phyloP scores from a whole-genome alignment of 768 basidiomycete species.

The Imleria badia region DNA sequence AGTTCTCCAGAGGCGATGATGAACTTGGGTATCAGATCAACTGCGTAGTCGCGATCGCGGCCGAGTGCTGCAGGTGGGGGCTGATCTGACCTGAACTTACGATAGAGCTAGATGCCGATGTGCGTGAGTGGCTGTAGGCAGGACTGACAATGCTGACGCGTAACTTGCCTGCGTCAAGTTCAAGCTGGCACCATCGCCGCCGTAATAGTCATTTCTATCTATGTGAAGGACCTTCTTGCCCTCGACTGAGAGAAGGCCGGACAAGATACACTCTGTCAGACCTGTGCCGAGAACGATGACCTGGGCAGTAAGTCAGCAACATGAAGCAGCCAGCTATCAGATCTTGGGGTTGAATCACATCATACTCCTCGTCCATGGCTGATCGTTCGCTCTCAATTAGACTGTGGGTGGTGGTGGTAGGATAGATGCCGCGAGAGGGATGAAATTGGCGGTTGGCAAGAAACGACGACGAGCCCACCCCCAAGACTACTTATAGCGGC shows the following conservation, averaged over 20 bases:
- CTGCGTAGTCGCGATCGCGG: conserved; percentile 95
- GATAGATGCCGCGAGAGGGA: conserved; percentile 3
- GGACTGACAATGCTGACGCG: conserved; percentile 4
- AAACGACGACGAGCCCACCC: conserved; percentile 3
- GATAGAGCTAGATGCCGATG: conserved; percentile 69
- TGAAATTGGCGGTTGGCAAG: conserved; percentile 16
- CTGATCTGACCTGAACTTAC: conserved; percentile 86
- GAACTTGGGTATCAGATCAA: conserved; percentile 98
- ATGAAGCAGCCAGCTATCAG: conserved; percentile 5
- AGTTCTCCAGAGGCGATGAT: conserved; percentile 98
- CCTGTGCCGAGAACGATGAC: conserved; percentile 95
- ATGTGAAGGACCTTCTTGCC: conserved; percentile 99
- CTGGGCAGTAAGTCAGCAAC: conserved; percentile 38
- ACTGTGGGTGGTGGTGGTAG: conserved; percentile 8
- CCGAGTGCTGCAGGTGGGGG: conserved; percentile 81
- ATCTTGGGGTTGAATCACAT: conserved; percentile 51
- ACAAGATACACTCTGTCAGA: conserved; percentile 97
- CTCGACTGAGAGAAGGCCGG: conserved; percentile 96
- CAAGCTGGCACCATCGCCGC: conserved; percentile 94
- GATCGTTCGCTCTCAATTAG: conserved; percentile 15
- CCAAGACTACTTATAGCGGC: conserved; percentile 29
- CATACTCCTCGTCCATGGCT: conserved; percentile 98
- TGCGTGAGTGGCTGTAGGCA: conserved; percentile 15
- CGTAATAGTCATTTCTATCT: conserved; percentile 98
- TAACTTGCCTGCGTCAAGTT: conserved; percentile 89